Evolutionary conservation across 495 filamentous ascomycete species (phyloP), one percentile per base, ranked within the genome.

Genomic region (Aspergillus incahuasiensis): DNA sequence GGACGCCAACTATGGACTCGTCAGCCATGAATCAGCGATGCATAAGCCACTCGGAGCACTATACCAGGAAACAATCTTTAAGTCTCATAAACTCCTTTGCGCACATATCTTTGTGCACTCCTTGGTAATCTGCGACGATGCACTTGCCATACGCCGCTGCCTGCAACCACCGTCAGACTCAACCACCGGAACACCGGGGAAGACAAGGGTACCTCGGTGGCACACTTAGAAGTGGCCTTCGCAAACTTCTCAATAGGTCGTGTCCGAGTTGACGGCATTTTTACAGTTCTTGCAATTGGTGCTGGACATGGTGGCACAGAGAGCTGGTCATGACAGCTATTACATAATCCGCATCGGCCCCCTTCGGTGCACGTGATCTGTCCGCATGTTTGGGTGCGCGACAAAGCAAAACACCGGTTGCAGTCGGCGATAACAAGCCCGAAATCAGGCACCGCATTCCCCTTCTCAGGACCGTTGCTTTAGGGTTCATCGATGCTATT

Each of bases 201-300:
- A 9, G 2, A 58, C 38, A 30, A 40, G 47, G 71, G 24, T 69
- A 95, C 94, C 81, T 97, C 88, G 19, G 77, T 68, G 12, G 89
- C 83, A 75, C 94, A 99, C 69, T 90, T 87, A 2, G 86, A 87
- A 9, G 86, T 86, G 2, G 91, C 88, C 48, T 84, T 78, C 1
- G 91, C 92, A 62, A 99, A 87, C 59, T 86, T 91, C 64, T 96
- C 89, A 62, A 99, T 91, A 7, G 92, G 94, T 38, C 94, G 67
- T 39, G 65, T 72, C 58, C 48, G 49, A 41, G 62, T 45, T 16
- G 54, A 48, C 7, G 57, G 41, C 63, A 62, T 65, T 47, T 58
- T 39, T 12, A 8, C 16, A 34, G 21, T 20, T 43, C 11, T 58
- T 13, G 11, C 9, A 30, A 1, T 40, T 41, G 28, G 19, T 45